Percentiles rank a stretch among this genome's conserved stretches.
Conservation (phyloP, 148 eudicot species). For the Vaccinium myrtillus region DNA sequence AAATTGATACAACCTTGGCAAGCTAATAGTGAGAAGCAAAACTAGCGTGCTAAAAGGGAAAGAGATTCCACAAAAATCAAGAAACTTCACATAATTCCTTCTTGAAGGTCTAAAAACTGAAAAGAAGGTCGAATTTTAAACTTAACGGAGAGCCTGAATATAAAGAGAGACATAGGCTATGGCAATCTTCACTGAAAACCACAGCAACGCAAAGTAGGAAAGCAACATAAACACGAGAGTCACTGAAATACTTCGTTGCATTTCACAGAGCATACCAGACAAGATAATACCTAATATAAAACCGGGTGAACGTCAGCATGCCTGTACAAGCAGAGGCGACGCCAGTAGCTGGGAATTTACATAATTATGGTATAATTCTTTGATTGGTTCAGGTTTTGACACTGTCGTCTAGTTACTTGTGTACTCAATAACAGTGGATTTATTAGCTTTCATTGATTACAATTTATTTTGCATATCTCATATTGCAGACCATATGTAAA, state of each 20-base stretch:
- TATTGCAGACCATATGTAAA: too few relatives aligned
- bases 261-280: neutral
- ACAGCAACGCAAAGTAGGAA: neutral
- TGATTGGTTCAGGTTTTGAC: too few relatives aligned
- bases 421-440: too few relatives aligned
- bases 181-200: neutral
- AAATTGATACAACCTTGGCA: neutral
- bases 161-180: too few relatives aligned
- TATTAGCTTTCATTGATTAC: too few relatives aligned
- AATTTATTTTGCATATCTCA: too few relatives aligned
- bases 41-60: too few relatives aligned
- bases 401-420: too few relatives aligned
- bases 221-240: neutral
- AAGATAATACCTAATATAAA: neutral
- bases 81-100: neutral
- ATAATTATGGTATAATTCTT: too few relatives aligned
- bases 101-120: neutral
- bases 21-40: neutral
- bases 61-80: neutral
- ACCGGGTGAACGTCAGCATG: too few relatives aligned
- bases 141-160: neutral
- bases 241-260: neutral
- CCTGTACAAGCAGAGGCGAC: too few relatives aligned
- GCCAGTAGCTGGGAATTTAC: too few relatives aligned
- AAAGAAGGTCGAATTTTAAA: neutral